Evolutionary conservation across 768 basidiomycete genomes (phyloP), one percentile per base, ranked within the genome.

Genomic region (Baorangia bicolor): DNA sequence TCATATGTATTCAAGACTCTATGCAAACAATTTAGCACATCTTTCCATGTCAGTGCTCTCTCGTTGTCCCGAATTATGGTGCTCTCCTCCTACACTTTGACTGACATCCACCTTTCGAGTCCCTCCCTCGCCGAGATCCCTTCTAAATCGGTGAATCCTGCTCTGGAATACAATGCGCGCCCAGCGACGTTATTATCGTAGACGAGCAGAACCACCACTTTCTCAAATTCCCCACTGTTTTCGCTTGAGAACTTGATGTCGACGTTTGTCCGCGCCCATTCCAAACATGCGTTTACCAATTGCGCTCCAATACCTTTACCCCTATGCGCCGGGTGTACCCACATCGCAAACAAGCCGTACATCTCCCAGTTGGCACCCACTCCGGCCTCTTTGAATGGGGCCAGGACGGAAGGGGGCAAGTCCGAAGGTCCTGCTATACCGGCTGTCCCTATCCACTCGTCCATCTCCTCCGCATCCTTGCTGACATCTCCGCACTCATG

Each of bases 51-150:
- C 25, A 4, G 27, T 25, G 5, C 6, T 16, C 11, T 21, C 14
- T 31, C 30, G 13, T 1, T 46, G 10, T 27, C n/a, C 28, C 11
- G 10, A 13, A n/a, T 16, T 28, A 4, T 20, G 8, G 23, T 30
- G 21, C 13, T 5, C 9, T 16, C 18, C n/a, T 34, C 35, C 81
- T 66, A 69, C 72, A 56, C 77, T 76, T 48, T 68, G 16, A 40
- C 13, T 16, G 30, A 43, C 69, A 68, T 70, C 56, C 57, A 68
- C n/a, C 21, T 48, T 21, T 58, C 12, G n/a, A n/a, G n/a, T n/a
- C 58, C 67, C 33, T 64, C 51, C 2, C 25, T 10, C 4, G 38
- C 30, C 1, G 46, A 10, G 23, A 64, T 49, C 3, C 33, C 62
- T 25, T 53, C 51, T 20, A 63, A 27, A 28, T 62, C 48, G 20